These are phyloP conservation scores for Besnoitia besnoiti DNA, from an alignment of 169 alveolate species.

Conservation along the genomic window DNA sequence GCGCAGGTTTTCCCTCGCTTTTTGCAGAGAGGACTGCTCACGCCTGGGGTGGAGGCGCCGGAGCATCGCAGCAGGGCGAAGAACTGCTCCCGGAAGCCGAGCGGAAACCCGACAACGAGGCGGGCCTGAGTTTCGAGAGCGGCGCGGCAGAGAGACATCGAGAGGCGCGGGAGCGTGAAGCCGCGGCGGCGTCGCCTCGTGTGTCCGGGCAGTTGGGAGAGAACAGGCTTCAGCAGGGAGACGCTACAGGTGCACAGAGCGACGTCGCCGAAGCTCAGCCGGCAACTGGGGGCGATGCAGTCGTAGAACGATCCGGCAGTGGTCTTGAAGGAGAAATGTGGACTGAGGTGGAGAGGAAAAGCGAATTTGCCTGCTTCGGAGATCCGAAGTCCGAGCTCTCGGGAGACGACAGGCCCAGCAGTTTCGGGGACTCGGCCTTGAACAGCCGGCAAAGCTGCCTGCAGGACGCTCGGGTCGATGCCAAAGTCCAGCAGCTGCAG, in stretches of 20 bases:
- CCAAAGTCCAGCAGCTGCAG: background rate
- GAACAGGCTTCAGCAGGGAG: background rate
- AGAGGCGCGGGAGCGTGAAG: background rate
- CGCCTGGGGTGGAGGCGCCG: too few relatives aligned
- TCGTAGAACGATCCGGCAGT: background rate
- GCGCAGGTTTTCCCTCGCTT: too few relatives aligned
- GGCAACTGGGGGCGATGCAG: background rate
- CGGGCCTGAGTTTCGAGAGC: background rate
- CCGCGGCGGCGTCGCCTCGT: background rate
- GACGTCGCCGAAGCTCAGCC: background rate
- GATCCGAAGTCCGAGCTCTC: background rate
- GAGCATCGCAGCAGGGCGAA: too few relatives aligned
- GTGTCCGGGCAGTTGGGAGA: too few relatives aligned
- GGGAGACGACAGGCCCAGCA: background rate
- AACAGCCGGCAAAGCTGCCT: background rate
- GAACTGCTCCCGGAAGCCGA: background rate
- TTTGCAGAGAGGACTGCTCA: too few relatives aligned
- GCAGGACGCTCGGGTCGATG: background rate
- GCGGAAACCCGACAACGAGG: background rate
- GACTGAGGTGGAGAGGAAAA: background rate
- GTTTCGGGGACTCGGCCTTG: background rate
- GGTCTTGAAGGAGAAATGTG: background rate
- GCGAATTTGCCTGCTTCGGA: background rate
- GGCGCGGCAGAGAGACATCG: background rate
- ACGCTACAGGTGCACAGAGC: background rate